phyloP scores from a whole-genome alignment of 306 rosid species.

The Sicyos baderoa region DNA sequence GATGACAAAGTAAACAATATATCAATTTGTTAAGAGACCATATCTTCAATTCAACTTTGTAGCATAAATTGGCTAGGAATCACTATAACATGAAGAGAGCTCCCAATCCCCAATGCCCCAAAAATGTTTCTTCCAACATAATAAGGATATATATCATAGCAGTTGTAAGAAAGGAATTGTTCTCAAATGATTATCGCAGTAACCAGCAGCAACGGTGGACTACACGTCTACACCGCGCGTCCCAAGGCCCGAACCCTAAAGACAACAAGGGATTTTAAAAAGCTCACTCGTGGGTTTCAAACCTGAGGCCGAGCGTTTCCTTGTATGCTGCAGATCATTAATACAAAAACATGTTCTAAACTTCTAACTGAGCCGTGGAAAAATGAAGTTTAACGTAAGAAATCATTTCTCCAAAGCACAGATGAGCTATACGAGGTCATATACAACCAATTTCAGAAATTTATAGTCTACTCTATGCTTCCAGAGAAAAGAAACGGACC shows the following conservation, averaged over 20 bases:
- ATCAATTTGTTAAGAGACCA: neutral
- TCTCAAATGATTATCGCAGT: neutral
- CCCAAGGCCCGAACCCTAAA: too few relatives aligned
- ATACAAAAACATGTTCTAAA: neutral
- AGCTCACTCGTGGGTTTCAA: too few relatives aligned
- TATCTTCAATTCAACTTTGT: conserved; percentile 4
- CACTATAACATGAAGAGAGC: conserved; percentile 2
- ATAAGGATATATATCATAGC: neutral
- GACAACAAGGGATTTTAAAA: too few relatives aligned
- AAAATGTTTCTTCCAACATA: neutral
- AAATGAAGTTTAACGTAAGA: conserved; percentile 8
- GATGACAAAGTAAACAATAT: conserved; percentile 7
- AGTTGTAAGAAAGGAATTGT: conserved; percentile 8
- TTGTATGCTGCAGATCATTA: conserved; percentile 17
- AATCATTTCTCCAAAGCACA: conserved; percentile 1
- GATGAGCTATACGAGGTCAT: conserved; percentile 7
- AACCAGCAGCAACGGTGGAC: conserved; percentile 7
- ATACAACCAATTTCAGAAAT: conserved; percentile 12
- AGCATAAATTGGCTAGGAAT: conserved; percentile 1
- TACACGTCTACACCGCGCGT: neutral
- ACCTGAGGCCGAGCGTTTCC: neutral
- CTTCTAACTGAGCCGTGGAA: neutral
- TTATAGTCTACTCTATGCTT: conserved; percentile 24
- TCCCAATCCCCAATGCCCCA: neutral
- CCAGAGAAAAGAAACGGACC: conserved; percentile 38